Conservation (phyloP, 2,329 filamentous ascomycete species). For the Truncatella angustata region DNA sequence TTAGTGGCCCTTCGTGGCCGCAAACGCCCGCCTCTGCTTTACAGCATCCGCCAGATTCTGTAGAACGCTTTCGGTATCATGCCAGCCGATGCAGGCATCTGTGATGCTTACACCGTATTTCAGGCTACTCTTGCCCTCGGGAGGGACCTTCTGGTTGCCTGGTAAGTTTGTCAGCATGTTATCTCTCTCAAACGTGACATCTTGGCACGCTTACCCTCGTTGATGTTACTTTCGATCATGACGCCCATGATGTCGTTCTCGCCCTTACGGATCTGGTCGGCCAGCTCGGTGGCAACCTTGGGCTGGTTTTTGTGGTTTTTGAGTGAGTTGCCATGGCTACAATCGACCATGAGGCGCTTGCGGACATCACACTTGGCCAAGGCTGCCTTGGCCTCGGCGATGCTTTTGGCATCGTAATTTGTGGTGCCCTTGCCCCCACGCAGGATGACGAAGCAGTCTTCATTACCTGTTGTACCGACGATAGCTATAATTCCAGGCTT, state of each 20-base stretch:
- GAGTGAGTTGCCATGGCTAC: background rate
- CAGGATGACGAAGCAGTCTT: background rate
- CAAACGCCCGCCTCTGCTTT: background rate
- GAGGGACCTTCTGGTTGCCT: no score
- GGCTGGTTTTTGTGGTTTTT: background rate
- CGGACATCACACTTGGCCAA: background rate
- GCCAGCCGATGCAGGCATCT: constrained; percentile 93
- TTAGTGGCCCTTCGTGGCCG: no score
- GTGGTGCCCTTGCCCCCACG: background rate
- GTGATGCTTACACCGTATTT: constrained; percentile 96
- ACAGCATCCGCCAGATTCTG: background rate
- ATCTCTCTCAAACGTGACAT: constrained; percentile 47
- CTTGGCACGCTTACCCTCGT: constrained; percentile 65
- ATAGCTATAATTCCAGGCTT: background rate
- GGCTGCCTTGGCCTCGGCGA: background rate
- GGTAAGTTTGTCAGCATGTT: no score
- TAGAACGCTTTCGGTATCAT: constrained; percentile 58
- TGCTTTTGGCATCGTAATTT: background rate
- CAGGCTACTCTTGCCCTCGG: no score
- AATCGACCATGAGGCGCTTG: background rate
- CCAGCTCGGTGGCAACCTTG: constrained; percentile 80
- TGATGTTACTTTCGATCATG: constrained; percentile 98
- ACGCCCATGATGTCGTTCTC: constrained; percentile 91
- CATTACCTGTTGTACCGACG: background rate
- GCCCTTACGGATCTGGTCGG: constrained; percentile 79